Conservation (phyloP, 768 basidiomycete genomes). For the Daedaleopsis sinensis region DNA sequence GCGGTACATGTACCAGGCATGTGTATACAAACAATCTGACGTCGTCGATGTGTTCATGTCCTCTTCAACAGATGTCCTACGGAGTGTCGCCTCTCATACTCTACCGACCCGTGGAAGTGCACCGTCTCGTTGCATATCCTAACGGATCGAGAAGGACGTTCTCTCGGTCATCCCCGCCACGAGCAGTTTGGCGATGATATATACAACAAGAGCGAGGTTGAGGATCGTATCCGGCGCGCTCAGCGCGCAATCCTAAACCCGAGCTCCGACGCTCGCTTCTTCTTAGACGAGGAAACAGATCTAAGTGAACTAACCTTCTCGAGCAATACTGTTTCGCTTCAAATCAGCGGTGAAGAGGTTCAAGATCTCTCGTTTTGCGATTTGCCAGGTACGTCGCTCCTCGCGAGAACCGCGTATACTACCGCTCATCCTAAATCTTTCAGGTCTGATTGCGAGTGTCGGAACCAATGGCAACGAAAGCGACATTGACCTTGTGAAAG, state of each 20-base stretch:
- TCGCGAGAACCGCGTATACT: not conserved
- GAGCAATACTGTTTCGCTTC: slow-evolving; percentile 37
- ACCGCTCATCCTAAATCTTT: not conserved
- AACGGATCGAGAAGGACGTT: slow-evolving; percentile 29
- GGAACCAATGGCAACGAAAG: slow-evolving; percentile 41
- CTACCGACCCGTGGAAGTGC: slow-evolving; percentile 37
- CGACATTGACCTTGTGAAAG: slow-evolving; percentile 66
- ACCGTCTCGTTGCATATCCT: slow-evolving; percentile 35
- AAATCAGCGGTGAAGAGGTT: slow-evolving; percentile 40
- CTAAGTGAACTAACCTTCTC: slow-evolving; percentile 36
- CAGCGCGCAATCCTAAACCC: slow-evolving; percentile 72
- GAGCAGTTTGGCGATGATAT: slow-evolving; percentile 43
- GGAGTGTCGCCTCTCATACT: slow-evolving; percentile 36
- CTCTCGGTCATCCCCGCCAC: slow-evolving; percentile 38
- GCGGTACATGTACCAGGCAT: slow-evolving; percentile 79
- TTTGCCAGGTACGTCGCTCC: slow-evolving; percentile 36
- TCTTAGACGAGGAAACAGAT: not conserved
- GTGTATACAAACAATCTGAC: slow-evolving; percentile 3
- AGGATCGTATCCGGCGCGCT: slow-evolving; percentile 67
- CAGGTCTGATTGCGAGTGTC: slow-evolving; percentile 55
- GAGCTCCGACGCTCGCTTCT: slow-evolving; percentile 15
- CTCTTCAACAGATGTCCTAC: slow-evolving; percentile 36
- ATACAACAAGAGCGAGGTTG: slow-evolving; percentile 53
- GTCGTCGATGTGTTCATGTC: too few species aligned
- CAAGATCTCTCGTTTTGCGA: slow-evolving; percentile 45